Evolutionary conservation across 2,329 filamentous ascomycete genomes (phyloP).

Genomic region (Trichothecium sympodiale): DNA sequence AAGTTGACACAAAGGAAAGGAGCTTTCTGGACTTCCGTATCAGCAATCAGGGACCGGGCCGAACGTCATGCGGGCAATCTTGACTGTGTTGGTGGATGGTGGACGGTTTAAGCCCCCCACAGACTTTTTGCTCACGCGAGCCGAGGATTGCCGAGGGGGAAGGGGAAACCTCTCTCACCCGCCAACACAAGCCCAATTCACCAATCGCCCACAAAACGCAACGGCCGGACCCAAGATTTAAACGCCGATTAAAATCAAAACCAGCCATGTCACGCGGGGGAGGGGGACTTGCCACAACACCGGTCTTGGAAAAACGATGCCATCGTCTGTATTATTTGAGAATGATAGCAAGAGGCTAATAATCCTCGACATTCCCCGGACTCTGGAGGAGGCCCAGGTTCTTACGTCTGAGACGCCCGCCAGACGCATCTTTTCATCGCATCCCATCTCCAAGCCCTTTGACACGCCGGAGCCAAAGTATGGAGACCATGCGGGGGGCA

Average conservation of each 20-base stretch:
- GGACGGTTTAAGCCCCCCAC: background rate
- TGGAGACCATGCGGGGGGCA: conserved; percentile 13
- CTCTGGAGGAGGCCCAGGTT: conserved; percentile 56
- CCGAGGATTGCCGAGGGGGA: conserved; percentile 10
- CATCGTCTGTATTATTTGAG: conserved; percentile 21
- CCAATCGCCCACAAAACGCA: too few species aligned
- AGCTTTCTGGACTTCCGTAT: too few species aligned
- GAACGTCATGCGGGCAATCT: conserved; percentile 3
- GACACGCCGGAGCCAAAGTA: conserved; percentile 38
- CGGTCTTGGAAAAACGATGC: background rate
- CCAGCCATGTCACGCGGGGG: too few species aligned
- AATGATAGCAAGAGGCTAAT: conserved; percentile 31
- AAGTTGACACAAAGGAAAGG: too few species aligned
- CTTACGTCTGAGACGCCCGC: conserved; percentile 23
- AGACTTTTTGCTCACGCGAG: conserved; percentile 2
- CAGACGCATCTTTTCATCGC: conserved; percentile 33
- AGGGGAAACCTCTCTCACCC: too few species aligned
- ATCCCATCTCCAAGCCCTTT: conserved; percentile 32
- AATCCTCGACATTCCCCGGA: conserved; percentile 58
- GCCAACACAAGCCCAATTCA: too few species aligned
- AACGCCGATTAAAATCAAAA: too few species aligned
- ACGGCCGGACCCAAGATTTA: too few species aligned
- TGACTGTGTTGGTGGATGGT: background rate
- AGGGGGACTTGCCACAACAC: too few species aligned
- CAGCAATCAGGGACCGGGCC: background rate